Percentiles rank a stretch among this genome's conserved stretches.
Evolutionary conservation across 306 rosid species (phyloP).

Genomic region (Betula pendula): DNA sequence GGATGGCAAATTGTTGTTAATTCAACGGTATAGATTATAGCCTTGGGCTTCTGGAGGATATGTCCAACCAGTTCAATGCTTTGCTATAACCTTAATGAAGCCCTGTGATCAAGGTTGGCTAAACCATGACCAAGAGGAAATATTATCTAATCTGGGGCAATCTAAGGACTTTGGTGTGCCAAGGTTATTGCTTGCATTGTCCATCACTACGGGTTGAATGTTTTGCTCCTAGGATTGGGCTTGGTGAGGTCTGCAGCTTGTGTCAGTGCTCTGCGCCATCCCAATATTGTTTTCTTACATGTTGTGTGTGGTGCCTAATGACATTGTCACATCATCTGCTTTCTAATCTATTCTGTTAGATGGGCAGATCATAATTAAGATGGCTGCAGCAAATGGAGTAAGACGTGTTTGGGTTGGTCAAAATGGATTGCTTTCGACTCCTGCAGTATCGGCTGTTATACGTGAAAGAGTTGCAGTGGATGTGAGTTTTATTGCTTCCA

Average conservation of each 20-base stretch:
- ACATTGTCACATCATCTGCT: not conserved
- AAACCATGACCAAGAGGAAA: not conserved
- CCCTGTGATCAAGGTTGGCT: not conserved
- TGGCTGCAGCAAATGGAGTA: constrained; percentile 95
- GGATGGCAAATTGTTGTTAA: not conserved
- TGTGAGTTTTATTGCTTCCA: constrained; percentile 50
- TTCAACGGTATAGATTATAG: not conserved
- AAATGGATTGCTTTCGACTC: constrained; percentile 96
- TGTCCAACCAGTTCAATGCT: not conserved
- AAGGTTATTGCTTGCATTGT: not conserved
- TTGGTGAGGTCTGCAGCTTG: not conserved
- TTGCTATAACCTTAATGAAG: not conserved
- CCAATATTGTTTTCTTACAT: constrained; percentile 16
- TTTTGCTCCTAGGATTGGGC: not conserved
- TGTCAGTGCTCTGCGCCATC: not conserved
- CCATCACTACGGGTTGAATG: not conserved
- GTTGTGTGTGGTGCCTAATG: not conserved
- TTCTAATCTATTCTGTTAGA: constrained; percentile 16
- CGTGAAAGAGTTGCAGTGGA: constrained; percentile 92
- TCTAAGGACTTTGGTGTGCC: not conserved
- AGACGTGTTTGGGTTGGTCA: constrained; percentile 93
- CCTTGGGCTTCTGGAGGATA: not conserved
- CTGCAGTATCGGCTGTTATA: constrained; percentile 95
- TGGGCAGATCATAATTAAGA: constrained; percentile 78
- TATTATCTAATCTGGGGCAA: not conserved